Evolutionary conservation across 2,329 filamentous ascomycete genomes (phyloP).

Genomic region (Trichocomaceae sp.): DNA sequence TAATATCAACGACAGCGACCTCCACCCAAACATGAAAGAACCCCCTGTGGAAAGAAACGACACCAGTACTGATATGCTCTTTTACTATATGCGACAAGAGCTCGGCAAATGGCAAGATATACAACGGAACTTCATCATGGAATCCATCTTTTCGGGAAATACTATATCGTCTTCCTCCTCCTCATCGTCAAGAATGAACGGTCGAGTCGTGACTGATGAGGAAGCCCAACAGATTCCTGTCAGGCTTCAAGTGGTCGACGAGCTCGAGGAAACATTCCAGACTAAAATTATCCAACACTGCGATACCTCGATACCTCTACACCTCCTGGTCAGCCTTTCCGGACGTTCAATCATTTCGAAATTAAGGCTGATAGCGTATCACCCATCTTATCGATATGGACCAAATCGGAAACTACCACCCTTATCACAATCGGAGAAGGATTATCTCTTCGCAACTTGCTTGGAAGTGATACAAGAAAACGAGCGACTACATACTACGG

Average conservation of each 20-base stretch:
- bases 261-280: slow-evolving; percentile 49
- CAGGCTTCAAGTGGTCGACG: slow-evolving; percentile 31
- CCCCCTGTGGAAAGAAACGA: slow-evolving; percentile 44
- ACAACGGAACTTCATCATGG: neutral
- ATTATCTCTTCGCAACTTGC: slow-evolving; percentile 3
- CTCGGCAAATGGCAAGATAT: slow-evolving; percentile 30
- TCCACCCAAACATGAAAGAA: slow-evolving; percentile 44
- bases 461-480: slow-evolving; percentile 4
- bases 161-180: slow-evolving; percentile 31
- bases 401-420: neutral
- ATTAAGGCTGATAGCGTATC: slow-evolving; percentile 69
- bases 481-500: neutral
- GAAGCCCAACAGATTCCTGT: slow-evolving; percentile 25
- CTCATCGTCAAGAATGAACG: slow-evolving; percentile 22
- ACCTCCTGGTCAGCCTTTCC: slow-evolving; percentile 63
- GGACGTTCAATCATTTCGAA: slow-evolving; percentile 68
- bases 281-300: slow-evolving; percentile 51
- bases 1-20: slow-evolving; percentile 48
- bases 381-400: slow-evolving; percentile 41
- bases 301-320: slow-evolving; percentile 48
- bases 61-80: slow-evolving; percentile 43
- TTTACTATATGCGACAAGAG: slow-evolving; percentile 47
- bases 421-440: neutral
- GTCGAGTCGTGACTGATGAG: slow-evolving; percentile 30
- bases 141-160: slow-evolving; percentile 29